phyloP scores from a whole-genome alignment of 148 eudicot genomes.

The Beta vulgaris region DNA sequence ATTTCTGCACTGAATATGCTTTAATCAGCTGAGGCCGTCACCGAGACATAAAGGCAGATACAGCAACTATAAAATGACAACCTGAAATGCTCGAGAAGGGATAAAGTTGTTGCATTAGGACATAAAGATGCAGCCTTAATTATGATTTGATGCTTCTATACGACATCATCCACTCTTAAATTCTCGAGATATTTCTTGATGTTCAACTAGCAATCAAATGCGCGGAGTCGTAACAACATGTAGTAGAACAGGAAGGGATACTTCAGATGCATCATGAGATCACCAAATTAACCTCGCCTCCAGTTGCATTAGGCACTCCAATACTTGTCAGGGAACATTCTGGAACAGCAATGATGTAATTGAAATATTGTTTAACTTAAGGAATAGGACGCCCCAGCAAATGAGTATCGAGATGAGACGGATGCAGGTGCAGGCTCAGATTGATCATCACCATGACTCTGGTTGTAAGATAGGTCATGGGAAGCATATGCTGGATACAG shows the following conservation, averaged over 20 bases:
- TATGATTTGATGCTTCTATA: background rate
- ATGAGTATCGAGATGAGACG: conserved; percentile 65
- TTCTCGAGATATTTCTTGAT: background rate
- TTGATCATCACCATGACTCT: conserved; percentile 27
- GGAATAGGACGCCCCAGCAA: conserved; percentile 43
- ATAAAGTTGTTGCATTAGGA: background rate
- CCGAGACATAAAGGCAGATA: too few relatives aligned
- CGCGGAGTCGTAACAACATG: too few relatives aligned
- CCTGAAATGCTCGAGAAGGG: too few relatives aligned
- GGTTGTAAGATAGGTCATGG: conserved; percentile 28
- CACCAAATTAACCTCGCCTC: background rate
- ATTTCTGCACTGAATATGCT: background rate
- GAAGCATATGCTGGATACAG: conserved; percentile 34
- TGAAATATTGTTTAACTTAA: conserved; percentile 12
- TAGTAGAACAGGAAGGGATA: too few relatives aligned
- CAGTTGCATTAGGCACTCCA: background rate
- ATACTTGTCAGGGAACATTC: background rate
- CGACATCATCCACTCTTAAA: background rate
- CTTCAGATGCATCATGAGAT: background rate
- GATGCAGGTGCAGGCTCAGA: conserved; percentile 32
- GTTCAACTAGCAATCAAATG: background rate
- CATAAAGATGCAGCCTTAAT: background rate
- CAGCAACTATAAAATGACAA: too few relatives aligned
- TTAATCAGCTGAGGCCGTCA: background rate
- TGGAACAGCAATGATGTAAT: background rate